Evolutionary conservation across 495 filamentous ascomycete genomes (phyloP), one percentile per base, ranked within the genome.

Genomic region (Penicillium coffeae): DNA sequence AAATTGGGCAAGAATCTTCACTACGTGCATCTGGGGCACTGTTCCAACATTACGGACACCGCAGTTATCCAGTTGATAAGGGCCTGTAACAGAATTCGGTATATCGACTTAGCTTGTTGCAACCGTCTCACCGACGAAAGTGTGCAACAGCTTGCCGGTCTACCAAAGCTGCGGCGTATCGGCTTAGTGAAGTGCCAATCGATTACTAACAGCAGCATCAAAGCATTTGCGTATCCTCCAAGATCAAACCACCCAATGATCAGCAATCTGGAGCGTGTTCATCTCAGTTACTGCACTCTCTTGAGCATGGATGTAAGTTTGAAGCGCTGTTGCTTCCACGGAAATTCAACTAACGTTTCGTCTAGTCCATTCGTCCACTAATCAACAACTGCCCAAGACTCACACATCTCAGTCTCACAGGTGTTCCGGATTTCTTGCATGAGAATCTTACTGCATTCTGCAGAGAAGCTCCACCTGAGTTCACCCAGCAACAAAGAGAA

Each of bases 21-120:
- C 64, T 95, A 91, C 61, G 83, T 99, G 39, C 94, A 97, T 58
- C 75, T 99, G 4, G 94, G 94, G 1, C 94, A 99, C 63, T 99
- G 94, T 64, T 79, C 80, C 13, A 79, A 90, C 34, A 90, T 99
- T 56, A 96, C 90, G 0, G 94, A 99, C 69, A 64, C 76, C 9
- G 89, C 88, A 6, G 89, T 99, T 7, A 84, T 84, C 41, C 81
- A 84, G 34, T 75, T 99, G 7, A 90, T 95, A 32, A 84, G 85
- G 50, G 69, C 69, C 34, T 99, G 94, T 74, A 96, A 91, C 68
- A 81, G 94, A 25, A 96, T 99, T 53, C 78, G 94, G 41, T 99
- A 99, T 59, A 97, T 99, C 46, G 94, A 99, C 60, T 69, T 99
- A 40, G 94, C 94, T 9, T 97, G 94, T 72, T 99, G 94, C 66